A percentile compares a stretch with the other conserved stretches of the same genome.
These are phyloP conservation scores for Neoboletus brunneissimus DNA, from an alignment of 768 basidiomycete genomes.

Conservation along the genomic window DNA sequence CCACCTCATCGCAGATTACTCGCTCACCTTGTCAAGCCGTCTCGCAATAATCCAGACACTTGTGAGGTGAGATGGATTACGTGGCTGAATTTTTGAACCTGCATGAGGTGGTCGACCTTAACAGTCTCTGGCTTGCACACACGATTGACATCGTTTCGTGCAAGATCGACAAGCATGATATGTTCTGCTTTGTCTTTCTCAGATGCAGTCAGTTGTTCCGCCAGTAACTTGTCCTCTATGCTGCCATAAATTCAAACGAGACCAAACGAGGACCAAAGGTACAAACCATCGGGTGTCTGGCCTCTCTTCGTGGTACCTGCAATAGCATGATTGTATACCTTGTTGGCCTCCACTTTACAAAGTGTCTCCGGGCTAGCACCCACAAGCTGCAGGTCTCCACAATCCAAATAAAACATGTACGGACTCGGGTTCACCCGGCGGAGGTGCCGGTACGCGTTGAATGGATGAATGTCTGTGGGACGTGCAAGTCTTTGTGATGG, in stretches of 20 bases:
- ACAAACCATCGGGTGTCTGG: conserved; percentile 76
- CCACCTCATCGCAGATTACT: conserved; percentile 6
- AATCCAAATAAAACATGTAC: conserved; percentile 98
- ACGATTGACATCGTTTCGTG: conserved; percentile 96
- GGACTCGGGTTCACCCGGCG: conserved; percentile 96
- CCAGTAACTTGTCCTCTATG: conserved; percentile 86
- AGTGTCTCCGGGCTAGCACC: conserved; percentile 97
- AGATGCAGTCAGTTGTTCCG: conserved; percentile 70
- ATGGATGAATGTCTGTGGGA: conserved; percentile 87
- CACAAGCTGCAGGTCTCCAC: conserved; percentile 90
- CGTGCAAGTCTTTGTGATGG: conserved; percentile 89
- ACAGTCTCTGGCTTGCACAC: conserved; percentile 94
- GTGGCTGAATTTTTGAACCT: conserved; percentile 92
- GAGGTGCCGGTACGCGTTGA: conserved; percentile 93
- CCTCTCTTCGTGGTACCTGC: conserved; percentile 93
- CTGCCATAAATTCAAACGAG: conserved; percentile 4
- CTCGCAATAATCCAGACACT: conserved; percentile 82
- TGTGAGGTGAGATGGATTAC: conserved; percentile 97
- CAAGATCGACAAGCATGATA: conserved; percentile 98
- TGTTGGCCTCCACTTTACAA: conserved; percentile 89
- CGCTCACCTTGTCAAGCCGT: conserved; percentile 74
- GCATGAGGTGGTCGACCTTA: conserved; percentile 94
- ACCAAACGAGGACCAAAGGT: background rate
- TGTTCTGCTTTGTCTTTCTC: conserved; percentile 98
- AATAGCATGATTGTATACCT: conserved; percentile 96